Conservation (phyloP, 1,139 yeast genomes). For the Saccharomyces uvarum region DNA sequence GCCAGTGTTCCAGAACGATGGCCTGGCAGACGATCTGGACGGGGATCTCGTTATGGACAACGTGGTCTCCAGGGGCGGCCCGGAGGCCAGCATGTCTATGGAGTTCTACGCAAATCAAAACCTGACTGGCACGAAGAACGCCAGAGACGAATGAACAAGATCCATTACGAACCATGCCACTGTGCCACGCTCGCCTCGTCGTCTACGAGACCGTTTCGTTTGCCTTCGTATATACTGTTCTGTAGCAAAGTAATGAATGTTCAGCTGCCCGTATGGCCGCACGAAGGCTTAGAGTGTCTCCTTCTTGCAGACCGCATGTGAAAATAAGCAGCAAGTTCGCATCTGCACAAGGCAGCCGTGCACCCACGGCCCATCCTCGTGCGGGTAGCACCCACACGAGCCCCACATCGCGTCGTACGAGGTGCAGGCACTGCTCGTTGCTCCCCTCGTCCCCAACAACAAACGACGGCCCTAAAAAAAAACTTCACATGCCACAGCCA, state of each 20-base stretch:
- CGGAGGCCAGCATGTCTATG: conserved; percentile 25
- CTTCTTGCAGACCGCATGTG: background rate
- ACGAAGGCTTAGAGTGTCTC: background rate
- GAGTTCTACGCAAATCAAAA: conserved; percentile 12
- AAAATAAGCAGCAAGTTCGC: background rate
- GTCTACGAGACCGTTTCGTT: background rate
- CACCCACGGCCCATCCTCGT: background rate
- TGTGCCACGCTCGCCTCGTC: background rate
- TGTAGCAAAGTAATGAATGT: background rate
- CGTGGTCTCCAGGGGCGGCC: conserved; percentile 8
- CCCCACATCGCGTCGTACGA: background rate
- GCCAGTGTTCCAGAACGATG: conserved; percentile 14
- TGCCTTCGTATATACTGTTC: conserved; percentile 1
- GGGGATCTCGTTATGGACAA: conserved; percentile 11
- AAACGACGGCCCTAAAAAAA: background rate
- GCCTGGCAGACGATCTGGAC: conserved; percentile 23
- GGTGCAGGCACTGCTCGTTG: background rate
- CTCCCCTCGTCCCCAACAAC: conserved; percentile 1
- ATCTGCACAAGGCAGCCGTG: background rate
- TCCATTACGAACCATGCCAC: background rate
- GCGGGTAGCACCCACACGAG: background rate
- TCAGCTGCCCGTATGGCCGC: background rate
- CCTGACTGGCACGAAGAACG: conserved; percentile 2
- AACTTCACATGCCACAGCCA: conserved; percentile 1
- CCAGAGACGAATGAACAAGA: background rate